These are phyloP conservation scores for Pelargonium nanum DNA, from an alignment of 345 rosid species.

Conservation along the genomic window DNA sequence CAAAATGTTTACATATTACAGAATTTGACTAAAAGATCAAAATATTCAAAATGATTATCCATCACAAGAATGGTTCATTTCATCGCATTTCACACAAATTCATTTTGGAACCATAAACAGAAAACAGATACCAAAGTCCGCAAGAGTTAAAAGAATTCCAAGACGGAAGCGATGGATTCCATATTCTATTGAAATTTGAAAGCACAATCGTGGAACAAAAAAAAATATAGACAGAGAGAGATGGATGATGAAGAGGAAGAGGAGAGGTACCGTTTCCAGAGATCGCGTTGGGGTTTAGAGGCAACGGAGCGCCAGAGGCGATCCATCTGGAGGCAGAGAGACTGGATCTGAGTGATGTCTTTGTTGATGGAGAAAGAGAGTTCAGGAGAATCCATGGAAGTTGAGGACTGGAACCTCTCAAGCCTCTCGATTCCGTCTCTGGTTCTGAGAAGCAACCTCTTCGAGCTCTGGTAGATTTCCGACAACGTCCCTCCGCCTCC, in stretches of 20 bases:
- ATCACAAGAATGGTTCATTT: background rate
- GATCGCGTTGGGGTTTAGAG: slow-evolving; percentile 83
- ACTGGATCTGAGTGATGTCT: slow-evolving; percentile 62
- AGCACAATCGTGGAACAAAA: background rate
- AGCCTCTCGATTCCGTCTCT: slow-evolving; percentile 77
- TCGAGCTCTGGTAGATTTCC: slow-evolving; percentile 52
- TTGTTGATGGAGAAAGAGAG: slow-evolving; percentile 58
- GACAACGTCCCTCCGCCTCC: slow-evolving; percentile 68
- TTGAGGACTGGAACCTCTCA: slow-evolving; percentile 62
- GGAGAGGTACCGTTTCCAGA: slow-evolving; percentile 60
- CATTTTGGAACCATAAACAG: background rate
- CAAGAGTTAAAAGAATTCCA: no score
- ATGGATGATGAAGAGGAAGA: background rate
- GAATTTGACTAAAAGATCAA: background rate
- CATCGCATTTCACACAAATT: background rate
- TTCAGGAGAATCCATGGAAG: slow-evolving; percentile 63
- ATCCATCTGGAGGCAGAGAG: slow-evolving; percentile 73
- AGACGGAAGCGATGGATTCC: no score
- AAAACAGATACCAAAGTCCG: background rate
- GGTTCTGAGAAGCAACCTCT: slow-evolving; percentile 47
- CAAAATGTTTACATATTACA: background rate
- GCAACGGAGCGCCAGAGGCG: slow-evolving; percentile 72
- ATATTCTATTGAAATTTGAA: no score
- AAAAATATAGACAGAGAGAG: background rate
- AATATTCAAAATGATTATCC: background rate